phyloP scores from a whole-genome alignment of 768 basidiomycete species.

The Amanita subjunquillea region DNA sequence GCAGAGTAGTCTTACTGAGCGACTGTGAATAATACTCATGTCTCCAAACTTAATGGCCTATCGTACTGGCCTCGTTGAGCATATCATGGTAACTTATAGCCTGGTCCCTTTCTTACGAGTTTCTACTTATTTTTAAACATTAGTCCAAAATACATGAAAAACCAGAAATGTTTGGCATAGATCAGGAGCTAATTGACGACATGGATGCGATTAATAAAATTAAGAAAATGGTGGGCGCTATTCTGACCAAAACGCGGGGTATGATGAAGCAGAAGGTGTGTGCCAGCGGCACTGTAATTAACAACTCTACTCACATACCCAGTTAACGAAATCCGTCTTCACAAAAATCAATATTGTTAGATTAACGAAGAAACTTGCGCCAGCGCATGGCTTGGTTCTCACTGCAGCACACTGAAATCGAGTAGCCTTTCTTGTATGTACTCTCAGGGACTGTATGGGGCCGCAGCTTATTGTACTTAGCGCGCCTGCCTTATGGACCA shows the following conservation, averaged over 20 bases:
- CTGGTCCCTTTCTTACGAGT: not conserved
- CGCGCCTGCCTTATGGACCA: not conserved
- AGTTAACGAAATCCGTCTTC: not conserved
- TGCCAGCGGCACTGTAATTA: not conserved
- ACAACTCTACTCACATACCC: not conserved
- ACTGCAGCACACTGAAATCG: not conserved
- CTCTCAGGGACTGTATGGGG: not conserved
- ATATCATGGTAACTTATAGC: not conserved
- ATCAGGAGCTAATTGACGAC: not conserved
- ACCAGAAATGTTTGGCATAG: not conserved
- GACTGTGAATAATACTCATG: not conserved
- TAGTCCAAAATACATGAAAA: slow-evolving; percentile 1
- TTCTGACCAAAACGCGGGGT: not conserved
- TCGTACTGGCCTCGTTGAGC: not conserved
- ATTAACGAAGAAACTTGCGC: not conserved
- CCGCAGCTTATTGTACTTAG: not conserved
- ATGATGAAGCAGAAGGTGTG: not conserved
- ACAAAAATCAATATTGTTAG: not conserved
- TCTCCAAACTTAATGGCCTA: not conserved
- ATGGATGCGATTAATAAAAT: not conserved
- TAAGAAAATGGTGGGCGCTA: not conserved
- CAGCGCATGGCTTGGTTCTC: not conserved
- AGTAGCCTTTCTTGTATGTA: not conserved
- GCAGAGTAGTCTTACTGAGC: not conserved
- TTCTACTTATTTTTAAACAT: not conserved